phyloP scores from a whole-genome alignment of 2,329 filamentous ascomycete species.

The Cladophialophora chaetospira region DNA sequence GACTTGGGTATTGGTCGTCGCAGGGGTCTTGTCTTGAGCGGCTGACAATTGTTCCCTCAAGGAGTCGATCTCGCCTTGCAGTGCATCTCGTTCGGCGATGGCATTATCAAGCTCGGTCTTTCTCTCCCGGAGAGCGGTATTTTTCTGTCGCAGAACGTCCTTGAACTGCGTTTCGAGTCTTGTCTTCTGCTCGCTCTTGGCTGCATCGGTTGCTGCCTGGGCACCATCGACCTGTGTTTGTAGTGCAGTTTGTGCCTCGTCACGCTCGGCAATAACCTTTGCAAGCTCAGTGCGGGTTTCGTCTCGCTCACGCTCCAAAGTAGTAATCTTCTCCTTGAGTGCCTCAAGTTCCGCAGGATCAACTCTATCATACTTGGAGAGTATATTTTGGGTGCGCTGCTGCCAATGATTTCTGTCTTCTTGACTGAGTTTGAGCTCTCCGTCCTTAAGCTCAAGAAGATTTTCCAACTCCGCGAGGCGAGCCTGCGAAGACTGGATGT shows the following conservation, averaged over 20 bases:
- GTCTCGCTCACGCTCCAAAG: slow-evolving; percentile 67
- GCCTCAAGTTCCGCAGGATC: slow-evolving; percentile 91
- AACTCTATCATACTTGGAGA: slow-evolving; percentile 93
- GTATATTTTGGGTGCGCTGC: slow-evolving; percentile 90
- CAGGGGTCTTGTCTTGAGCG: slow-evolving; percentile 50
- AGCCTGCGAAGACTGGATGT: slow-evolving; percentile 79
- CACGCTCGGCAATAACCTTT: slow-evolving; percentile 54
- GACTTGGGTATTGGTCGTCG: slow-evolving; percentile 33
- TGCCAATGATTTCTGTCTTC: slow-evolving; percentile 94
- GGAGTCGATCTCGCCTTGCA: slow-evolving; percentile 68
- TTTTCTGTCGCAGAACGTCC: slow-evolving; percentile 63
- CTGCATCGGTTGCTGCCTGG: slow-evolving; percentile 50
- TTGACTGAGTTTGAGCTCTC: slow-evolving; percentile 84
- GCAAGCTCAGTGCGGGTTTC: slow-evolving; percentile 60
- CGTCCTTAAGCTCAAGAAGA: slow-evolving; percentile 76
- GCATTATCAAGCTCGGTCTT: slow-evolving; percentile 51
- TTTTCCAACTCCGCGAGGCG: slow-evolving; percentile 81
- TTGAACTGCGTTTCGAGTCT: slow-evolving; percentile 55
- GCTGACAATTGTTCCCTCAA: slow-evolving; percentile 67
- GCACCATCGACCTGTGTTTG: slow-evolving; percentile 53
- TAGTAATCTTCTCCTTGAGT: slow-evolving; percentile 74
- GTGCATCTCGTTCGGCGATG: slow-evolving; percentile 64
- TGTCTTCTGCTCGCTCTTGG: slow-evolving; percentile 52
- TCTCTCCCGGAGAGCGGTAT: slow-evolving; percentile 60
- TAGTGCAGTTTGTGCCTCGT: slow-evolving; percentile 40